Base-by-base conservation (phyloP, 2,329 filamentous ascomycete species). In the Colletotrichum somersetense region DNA sequence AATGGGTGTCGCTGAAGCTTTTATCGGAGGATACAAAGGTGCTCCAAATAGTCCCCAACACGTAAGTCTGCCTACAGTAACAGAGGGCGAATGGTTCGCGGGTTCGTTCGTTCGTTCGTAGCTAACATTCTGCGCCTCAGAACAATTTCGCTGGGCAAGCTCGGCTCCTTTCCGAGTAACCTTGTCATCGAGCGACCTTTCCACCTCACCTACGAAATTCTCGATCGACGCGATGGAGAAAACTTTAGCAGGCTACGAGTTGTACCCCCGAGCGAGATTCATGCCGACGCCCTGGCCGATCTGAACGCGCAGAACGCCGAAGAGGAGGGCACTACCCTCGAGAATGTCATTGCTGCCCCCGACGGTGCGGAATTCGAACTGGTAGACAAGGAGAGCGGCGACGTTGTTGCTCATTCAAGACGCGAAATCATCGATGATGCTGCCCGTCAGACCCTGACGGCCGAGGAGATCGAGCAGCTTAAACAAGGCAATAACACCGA, bases 111-210 rank as follows among this genome's bases (percentile, higher is more conserved):
- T 2, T 38, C 26, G 26, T 26, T 38, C 8, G 35, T 56, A 57
- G 42, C 53, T 57, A 18, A 48, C 38, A 14, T 10, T 23, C 23
- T 40, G 10, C 14, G 62, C 68, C 20, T 57, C 77, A 98, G 95
- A 52, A 93, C 90, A 56, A 92, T 98, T 75, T 94, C 93, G 1
- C 86, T 98, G 44, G 95, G 95, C 67, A 98, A 98, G 89, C 97
- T 96, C 80, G 96, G 96, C 75, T 90, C 91, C 2, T 98, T 99
- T 79, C 92, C 94, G 20, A 91, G 93, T 64, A 98, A 98, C 79
- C 89, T 96, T 42, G 90, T 99, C 57, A 89, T 99, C 74, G 92
- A 94, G n/a, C 91, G 96, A 10, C 96, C 96, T 0, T 97, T 94
- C 80, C 90, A 97, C 83, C 86, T 97, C 72, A 98, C 95, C 0